A percentile compares a stretch with the other conserved stretches of the same genome.
Evolutionary conservation across 2,329 filamentous ascomycete genomes (phyloP).

Genomic region (Botrytis pseudocinerea): DNA sequence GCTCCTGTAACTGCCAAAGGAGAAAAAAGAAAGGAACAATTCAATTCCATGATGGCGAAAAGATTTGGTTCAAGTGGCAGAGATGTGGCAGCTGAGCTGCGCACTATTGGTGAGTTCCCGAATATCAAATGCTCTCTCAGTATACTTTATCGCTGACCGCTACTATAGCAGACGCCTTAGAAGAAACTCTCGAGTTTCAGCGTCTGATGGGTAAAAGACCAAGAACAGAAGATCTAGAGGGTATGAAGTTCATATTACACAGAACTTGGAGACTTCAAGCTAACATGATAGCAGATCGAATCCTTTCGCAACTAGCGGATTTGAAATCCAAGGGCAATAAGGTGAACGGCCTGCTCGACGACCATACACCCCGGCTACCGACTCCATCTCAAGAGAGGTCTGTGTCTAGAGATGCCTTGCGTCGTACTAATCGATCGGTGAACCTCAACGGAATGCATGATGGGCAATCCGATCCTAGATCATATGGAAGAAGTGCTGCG

Average conservation of each 20-base stretch:
- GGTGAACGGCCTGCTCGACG: background rate
- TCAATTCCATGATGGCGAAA: conserved; percentile 9
- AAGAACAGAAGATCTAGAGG: background rate
- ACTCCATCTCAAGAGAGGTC: conserved; percentile 1
- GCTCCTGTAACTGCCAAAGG: background rate
- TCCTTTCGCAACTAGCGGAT: conserved; percentile 1
- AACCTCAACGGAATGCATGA: conserved; percentile 8
- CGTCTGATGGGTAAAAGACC: background rate
- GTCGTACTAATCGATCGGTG: background rate
- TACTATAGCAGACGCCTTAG: conserved; percentile 11
- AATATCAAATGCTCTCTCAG: background rate
- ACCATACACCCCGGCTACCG: background rate
- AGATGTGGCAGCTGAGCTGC: conserved; percentile 11
- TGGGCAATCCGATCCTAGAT: conserved; percentile 12
- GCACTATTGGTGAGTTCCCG: conserved; percentile 7
- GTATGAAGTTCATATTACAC: background rate
- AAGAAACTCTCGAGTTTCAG: conserved; percentile 7
- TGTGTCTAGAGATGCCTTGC: background rate
- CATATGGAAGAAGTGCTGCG: conserved; percentile 6
- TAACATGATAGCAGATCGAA: background rate
- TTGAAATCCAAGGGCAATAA: background rate
- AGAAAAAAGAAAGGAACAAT: conserved; percentile 16
- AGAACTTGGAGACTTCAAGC: background rate
- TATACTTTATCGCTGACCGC: background rate
- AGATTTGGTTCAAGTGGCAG: background rate